Base-by-base conservation (phyloP, 1,139 yeast genomes). In the Geotrichum bryndzae region DNA sequence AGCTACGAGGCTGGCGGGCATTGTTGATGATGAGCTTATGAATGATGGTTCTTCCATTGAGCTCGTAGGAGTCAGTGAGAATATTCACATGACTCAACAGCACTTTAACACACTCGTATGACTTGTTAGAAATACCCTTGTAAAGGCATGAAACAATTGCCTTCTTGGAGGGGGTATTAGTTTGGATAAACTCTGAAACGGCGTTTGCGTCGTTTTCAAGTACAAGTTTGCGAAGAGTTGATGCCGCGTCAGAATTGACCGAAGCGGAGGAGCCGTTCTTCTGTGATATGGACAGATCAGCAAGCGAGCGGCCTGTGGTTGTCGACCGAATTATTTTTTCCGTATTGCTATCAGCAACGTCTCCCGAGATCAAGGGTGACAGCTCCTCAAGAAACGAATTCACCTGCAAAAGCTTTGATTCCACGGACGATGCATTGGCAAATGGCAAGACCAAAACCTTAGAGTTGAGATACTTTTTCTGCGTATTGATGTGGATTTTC, bases 41-140 rank as follows among this genome's bases (percentile, higher is more conserved):
- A 69, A 92, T 83, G 68, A 91, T 87, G 71, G 88, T 91, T 66
- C 97, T 80, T 29, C 90, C 90, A 63, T 88, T 86, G 57, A 92
- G 84, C 70, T 91, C 97, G 7, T 84, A 76, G 1, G 85, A 79
- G 69, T 90, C 96, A 58, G 80, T 77, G 29, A 85, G 72, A 7
- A 82, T 76, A 2, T 82, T 81, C 33, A 80, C 75, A 22, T 75
- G 72, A 45, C 74, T 76, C 58, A 89, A 76, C 48, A 90, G 73
- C 22, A 73, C 74, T 66, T 83, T 86, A 61, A 90, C 83, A 69
- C 92, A 86, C 11, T 77, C 74, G 52, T 65, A 65, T 1, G 94
- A 79, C 61, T 77, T 73, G 15, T 72, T 70, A 51, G 84, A 71
- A 0, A 94, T 82, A 1, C 94, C 82, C 71, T 84, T 87, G 69